These are phyloP conservation scores for Vigna nakashimae DNA, from an alignment of 306 rosid species.

Conservation along the genomic window DNA sequence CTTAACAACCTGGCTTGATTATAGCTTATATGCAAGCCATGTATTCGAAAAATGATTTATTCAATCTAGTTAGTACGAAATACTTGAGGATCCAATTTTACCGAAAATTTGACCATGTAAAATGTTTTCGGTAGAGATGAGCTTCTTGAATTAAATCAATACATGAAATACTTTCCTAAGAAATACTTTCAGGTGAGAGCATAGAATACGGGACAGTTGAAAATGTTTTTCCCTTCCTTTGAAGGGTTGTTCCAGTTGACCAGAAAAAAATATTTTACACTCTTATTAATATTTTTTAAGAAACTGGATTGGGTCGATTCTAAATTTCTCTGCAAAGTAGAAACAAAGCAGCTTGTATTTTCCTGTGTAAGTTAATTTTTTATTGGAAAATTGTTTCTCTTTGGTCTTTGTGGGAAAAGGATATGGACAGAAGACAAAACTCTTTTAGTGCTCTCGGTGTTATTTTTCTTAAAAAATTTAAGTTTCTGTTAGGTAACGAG, in stretches of 20 bases:
- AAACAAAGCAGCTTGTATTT: neutral
- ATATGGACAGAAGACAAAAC: neutral
- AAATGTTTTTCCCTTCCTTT: neutral
- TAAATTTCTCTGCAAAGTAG: constrained; percentile 5
- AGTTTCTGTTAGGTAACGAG: neutral
- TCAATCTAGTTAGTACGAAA: constrained; percentile 11
- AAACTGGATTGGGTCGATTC: constrained; percentile 17
- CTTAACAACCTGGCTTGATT: constrained; percentile 7
- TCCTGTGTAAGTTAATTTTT: constrained; percentile 19
- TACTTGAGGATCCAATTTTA: neutral
- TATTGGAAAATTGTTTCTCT: constrained; percentile 23
- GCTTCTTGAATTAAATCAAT: neutral
- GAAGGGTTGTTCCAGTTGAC: constrained; percentile 6
- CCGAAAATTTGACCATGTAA: constrained; percentile 1
- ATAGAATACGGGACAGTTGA: neutral
- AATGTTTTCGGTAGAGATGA: constrained; percentile 15
- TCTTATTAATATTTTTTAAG: neutral
- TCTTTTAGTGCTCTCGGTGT: neutral
- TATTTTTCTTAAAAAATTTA: neutral
- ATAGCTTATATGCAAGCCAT: neutral
- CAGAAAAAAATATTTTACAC: neutral
- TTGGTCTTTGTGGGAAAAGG: neutral
- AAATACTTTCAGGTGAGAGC: constrained; percentile 24
- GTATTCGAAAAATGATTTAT: neutral
- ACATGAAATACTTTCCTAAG: neutral